Evolutionary conservation across 1,284 basidiomycete species (phyloP).

Genomic region (Cryptococcus floricola): DNA sequence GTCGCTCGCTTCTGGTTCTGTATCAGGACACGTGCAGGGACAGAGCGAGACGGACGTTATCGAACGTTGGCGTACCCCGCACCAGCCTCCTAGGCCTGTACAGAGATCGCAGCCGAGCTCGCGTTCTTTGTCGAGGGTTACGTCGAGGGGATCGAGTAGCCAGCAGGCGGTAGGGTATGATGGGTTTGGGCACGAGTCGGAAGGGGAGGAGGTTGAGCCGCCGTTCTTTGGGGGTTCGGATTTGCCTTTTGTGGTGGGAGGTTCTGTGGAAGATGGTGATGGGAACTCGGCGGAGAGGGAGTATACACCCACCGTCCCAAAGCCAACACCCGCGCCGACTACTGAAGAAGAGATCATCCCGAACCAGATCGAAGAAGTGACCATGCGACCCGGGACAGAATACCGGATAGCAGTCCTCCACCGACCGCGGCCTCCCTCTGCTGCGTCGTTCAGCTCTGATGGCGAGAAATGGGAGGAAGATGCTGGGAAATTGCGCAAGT

Average conservation of each 20-base stretch:
- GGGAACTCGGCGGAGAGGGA: neutral
- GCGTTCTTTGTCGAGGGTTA: slow-evolving; percentile 37
- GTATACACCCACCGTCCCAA: slow-evolving; percentile 17
- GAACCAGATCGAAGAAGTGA: slow-evolving; percentile 53
- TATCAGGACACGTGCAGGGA: neutral
- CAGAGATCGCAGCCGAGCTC: slow-evolving; percentile 27
- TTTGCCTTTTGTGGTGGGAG: neutral
- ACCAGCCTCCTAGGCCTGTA: no score
- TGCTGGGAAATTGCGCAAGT: slow-evolving; percentile 47
- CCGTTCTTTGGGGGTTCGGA: slow-evolving; percentile 23
- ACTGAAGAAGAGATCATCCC: slow-evolving; percentile 28
- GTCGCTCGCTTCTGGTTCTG: no score
- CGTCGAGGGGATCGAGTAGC: slow-evolving; percentile 31
- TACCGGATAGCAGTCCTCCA: slow-evolving; percentile 53
- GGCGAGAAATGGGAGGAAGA: slow-evolving; percentile 10
- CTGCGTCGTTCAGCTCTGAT: slow-evolving; percentile 8
- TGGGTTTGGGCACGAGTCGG: slow-evolving; percentile 26
- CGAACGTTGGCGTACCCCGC: no score
- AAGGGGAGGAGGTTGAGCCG: slow-evolving; percentile 32
- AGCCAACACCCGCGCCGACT: slow-evolving; percentile 5
- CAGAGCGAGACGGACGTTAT: slow-evolving; percentile 9
- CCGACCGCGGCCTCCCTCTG: slow-evolving; percentile 34
- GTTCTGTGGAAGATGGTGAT: neutral
- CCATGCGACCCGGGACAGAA: slow-evolving; percentile 52
- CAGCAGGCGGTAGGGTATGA: slow-evolving; percentile 11